Conservation (phyloP, 345 rosid species). For the Bruguiera parviflora region DNA sequence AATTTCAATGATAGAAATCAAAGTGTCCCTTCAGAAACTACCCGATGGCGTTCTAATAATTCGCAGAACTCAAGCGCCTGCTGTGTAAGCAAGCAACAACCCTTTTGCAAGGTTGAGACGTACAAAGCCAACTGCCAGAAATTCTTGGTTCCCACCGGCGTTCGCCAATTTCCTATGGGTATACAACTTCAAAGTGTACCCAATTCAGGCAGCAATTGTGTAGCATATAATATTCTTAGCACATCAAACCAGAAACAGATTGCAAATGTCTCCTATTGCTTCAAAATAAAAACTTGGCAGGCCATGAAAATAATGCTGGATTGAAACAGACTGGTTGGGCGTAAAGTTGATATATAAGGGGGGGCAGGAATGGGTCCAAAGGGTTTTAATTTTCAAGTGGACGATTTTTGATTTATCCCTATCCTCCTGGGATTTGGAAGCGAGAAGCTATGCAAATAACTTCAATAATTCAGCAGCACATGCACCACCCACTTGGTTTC, state of each 20-base stretch:
- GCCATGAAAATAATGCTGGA: neutral
- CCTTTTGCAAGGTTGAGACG: neutral
- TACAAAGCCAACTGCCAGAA: neutral
- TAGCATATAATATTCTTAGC: neutral
- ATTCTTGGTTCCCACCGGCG: neutral
- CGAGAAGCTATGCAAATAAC: slow-evolving; percentile 7
- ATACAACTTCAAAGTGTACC: neutral
- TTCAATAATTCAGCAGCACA: slow-evolving; percentile 35
- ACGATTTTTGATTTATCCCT: slow-evolving; percentile 9
- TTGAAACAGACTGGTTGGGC: slow-evolving; percentile 11
- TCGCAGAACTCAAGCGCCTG: neutral
- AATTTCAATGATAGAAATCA: too few species aligned
- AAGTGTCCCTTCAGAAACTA: too few species aligned
- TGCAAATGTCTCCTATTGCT: neutral
- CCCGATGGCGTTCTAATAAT: too few species aligned
- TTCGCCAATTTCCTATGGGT: neutral
- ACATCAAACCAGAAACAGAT: neutral
- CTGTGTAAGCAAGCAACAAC: neutral
- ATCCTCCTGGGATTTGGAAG: slow-evolving; percentile 27
- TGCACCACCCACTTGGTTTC: slow-evolving; percentile 21
- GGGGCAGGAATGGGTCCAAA: slow-evolving; percentile 22
- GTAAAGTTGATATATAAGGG: slow-evolving; percentile 17
- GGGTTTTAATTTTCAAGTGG: slow-evolving; percentile 13
- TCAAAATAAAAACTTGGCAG: neutral
- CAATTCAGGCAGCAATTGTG: neutral